Base-by-base conservation (phyloP, 768 basidiomycete genomes). In the Lactarius akahatsu region DNA sequence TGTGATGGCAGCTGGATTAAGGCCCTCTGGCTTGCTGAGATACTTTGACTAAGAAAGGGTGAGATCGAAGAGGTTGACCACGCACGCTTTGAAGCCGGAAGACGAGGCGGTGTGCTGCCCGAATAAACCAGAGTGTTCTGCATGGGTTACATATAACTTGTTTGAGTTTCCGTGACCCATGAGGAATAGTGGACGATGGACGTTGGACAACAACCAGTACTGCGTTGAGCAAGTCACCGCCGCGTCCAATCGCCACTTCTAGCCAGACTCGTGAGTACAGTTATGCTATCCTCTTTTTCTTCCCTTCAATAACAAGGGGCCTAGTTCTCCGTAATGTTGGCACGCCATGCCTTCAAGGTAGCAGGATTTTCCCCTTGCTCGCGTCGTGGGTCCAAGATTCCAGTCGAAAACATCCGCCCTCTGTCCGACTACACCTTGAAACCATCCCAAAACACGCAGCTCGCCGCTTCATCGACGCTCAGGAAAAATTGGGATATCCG, bases 141-240 rank as follows among this genome's bases (percentile, higher is more conserved):
- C 87, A 74, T 94, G 92, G 3, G 92, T 95, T 74, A 95, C 90
- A 74, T 94, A 94, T 34, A 94, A 78, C 76, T 93, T 93, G 82
- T 90, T 82, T 38, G 89, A 90, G 73, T 91, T 92, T 75, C 92
- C 92, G 80, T 94, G 91, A 59, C 92, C 90, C 90, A 92, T 92
- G 65, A 60, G 38, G 57, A 55, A 32, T 41, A 40, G 47, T 7
- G 50, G 23, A 57, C 34, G 32, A 52, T 52, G 50, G 50, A 6
- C 50, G 50, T 52, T 52, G 50, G 15, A 28, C 26, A 26, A 52
- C 50, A 52, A 52, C 50, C 13, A 15, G 50, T 16, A 15, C 50
- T 16, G 5, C 5, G 11, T 52, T 52, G 23, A n/a, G 47, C 23
- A 26, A 52, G 50, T 52, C 23, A 7, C 26, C 0, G 11, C 26